These are phyloP conservation scores for Agrocybe praecox DNA, from an alignment of 768 basidiomycete genomes.

Conservation along the genomic window DNA sequence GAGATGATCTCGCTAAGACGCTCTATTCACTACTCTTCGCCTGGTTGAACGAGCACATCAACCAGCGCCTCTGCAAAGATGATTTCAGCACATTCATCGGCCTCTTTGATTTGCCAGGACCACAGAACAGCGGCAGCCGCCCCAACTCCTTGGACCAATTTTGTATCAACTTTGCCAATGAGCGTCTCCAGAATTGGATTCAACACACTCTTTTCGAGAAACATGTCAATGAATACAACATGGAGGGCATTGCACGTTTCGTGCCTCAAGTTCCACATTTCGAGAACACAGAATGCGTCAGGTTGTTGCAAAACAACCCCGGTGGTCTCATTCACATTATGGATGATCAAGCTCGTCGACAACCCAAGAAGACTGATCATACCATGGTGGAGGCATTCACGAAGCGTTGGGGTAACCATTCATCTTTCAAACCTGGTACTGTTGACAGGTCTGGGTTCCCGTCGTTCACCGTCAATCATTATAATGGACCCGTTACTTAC, in stretches of 20 bases:
- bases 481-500: slow-evolving; percentile 89
- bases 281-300: slow-evolving; percentile 89
- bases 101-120: slow-evolving; percentile 91
- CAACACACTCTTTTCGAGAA: slow-evolving; percentile 81
- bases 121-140: slow-evolving; percentile 86
- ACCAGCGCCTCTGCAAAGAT: slow-evolving; percentile 91
- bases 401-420: slow-evolving; percentile 94
- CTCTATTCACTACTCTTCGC: slow-evolving; percentile 94
- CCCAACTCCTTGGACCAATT: slow-evolving; percentile 96
- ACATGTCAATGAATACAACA: slow-evolving; percentile 80
- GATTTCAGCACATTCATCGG: slow-evolving; percentile 93
- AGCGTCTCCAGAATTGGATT: slow-evolving; percentile 83
- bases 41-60: slow-evolving; percentile 96
- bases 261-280: slow-evolving; percentile 79
- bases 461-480: slow-evolving; percentile 92
- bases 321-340: slow-evolving; percentile 96
- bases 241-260: slow-evolving; percentile 75
- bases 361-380: slow-evolving; percentile 88
- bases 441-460: slow-evolving; percentile 78
- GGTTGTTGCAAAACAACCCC: slow-evolving; percentile 81
- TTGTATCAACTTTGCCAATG: slow-evolving; percentile 95
- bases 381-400: slow-evolving; percentile 94
- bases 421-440: slow-evolving; percentile 83
- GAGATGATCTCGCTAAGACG: slow-evolving; percentile 92
- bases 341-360: slow-evolving; percentile 91